These are phyloP conservation scores for Ligustrum vulgare DNA, from an alignment of 257 asterid species.

Conservation along the genomic window DNA sequence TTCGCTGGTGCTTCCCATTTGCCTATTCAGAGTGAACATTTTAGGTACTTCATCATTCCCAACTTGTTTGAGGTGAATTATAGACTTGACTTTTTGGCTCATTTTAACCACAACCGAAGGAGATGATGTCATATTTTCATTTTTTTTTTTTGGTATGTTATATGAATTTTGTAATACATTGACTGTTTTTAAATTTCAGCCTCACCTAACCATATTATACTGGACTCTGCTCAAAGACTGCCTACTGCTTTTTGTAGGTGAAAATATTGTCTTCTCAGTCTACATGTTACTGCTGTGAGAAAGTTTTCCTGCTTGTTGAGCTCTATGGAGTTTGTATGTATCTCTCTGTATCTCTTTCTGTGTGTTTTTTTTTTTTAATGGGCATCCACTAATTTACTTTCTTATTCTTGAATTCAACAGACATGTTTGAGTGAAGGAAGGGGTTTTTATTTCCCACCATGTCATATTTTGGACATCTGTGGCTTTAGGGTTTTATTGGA, in stretches of 20 bases:
- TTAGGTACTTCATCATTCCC: too few species aligned
- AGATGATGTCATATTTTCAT: too few species aligned
- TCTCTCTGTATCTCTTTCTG: neutral
- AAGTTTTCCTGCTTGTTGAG: neutral
- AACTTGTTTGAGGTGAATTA: too few species aligned
- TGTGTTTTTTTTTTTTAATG: neutral
- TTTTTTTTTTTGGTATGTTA: too few species aligned
- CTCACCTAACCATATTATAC: too few species aligned
- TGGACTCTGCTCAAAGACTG: neutral
- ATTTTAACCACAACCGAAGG: too few species aligned
- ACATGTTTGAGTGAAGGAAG: conserved; percentile 80
- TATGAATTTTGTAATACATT: too few species aligned
- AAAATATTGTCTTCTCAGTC: neutral
- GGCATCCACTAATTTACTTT: neutral
- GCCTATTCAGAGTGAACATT: too few species aligned
- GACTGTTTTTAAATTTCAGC: too few species aligned
- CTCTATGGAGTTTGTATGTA: conserved; percentile 36
- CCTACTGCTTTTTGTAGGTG: neutral
- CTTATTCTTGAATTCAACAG: conserved; percentile 39
- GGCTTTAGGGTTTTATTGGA: conserved; percentile 72
- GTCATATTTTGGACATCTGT: conserved; percentile 61
- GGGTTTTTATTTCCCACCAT: conserved; percentile 79
- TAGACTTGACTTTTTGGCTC: too few species aligned
- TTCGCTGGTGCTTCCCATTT: too few species aligned
- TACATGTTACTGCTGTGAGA: neutral